A percentile compares a stretch with the other conserved stretches of the same genome.
phyloP scores from a whole-genome alignment of 768 basidiomycete species.

The Sarcomyxa edulis region DNA sequence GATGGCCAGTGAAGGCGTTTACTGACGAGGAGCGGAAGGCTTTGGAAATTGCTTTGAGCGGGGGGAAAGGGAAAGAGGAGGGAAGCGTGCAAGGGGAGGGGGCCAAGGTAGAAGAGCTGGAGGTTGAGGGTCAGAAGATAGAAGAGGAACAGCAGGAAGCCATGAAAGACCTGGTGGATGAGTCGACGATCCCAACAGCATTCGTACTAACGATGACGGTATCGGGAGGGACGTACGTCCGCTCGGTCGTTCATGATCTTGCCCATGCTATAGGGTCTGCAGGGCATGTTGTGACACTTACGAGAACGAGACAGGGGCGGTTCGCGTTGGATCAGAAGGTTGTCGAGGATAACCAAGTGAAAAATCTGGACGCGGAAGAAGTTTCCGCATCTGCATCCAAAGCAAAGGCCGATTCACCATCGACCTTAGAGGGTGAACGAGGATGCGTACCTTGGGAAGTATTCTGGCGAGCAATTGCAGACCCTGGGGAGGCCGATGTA shows the following conservation, averaged over 20 bases:
- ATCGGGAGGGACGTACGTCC: slow-evolving; percentile 94
- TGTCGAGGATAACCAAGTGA: no score
- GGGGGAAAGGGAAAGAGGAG: slow-evolving; percentile 34
- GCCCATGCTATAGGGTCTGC: slow-evolving; percentile 79
- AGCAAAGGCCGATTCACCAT: no score
- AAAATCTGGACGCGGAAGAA: no score
- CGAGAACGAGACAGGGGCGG: slow-evolving; percentile 82
- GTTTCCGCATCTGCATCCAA: no score
- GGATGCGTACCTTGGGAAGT: slow-evolving; percentile 72
- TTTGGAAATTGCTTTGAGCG: slow-evolving; percentile 57
- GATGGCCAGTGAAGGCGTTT: slow-evolving; percentile 71
- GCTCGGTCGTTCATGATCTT: slow-evolving; percentile 92
- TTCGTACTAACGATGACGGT: slow-evolving; percentile 92
- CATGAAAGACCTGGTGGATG: no score
- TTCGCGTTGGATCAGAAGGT: slow-evolving; percentile 49
- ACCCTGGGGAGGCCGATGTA: slow-evolving; percentile 50
- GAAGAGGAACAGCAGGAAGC: no score
- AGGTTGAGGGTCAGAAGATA: slow-evolving; percentile 14
- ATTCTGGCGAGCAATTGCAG: slow-evolving; percentile 54
- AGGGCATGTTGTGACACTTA: slow-evolving; percentile 90
- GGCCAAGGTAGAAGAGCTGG: slow-evolving; percentile 34
- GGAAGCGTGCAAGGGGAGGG: slow-evolving; percentile 37
- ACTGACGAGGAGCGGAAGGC: slow-evolving; percentile 64
- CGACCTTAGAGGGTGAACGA: slow-evolving; percentile 45
- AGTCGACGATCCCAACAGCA: slow-evolving; percentile 50